Conservation (phyloP, 78 protist genomes). For the Dictyostelium capitatum region DNA sequence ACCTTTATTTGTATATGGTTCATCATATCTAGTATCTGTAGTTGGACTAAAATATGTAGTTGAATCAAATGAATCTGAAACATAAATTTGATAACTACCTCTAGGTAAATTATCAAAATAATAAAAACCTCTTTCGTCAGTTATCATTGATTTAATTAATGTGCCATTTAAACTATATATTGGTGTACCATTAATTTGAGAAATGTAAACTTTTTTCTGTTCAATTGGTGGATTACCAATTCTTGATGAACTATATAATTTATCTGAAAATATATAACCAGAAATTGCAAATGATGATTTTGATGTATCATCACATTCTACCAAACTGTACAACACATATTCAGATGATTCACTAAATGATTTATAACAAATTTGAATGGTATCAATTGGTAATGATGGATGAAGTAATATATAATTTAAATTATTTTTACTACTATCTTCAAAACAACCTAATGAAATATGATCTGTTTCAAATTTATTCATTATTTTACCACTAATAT, state of each 20-base stretch:
- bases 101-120: conserved; percentile 6
- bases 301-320: neutral
- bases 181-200: neutral
- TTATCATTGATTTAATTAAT: neutral
- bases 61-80: neutral
- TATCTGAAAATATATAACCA: conserved; percentile 36
- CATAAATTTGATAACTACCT: neutral
- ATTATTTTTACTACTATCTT: neutral
- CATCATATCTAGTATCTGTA: neutral
- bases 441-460: conserved; percentile 43
- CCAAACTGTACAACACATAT: conserved; percentile 8
- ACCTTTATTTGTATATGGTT: conserved; percentile 9
- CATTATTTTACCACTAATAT: neutral
- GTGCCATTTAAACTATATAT: neutral
- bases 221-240: neutral
- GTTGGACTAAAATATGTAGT: neutral
- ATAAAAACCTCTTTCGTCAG: conserved; percentile 31
- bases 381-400: conserved; percentile 14
- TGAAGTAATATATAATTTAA: neutral
- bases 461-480: neutral
- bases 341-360: conserved; percentile 2
- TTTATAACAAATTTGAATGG: conserved; percentile 26
- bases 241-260: neutral
- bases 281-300: neutral
- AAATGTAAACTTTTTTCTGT: neutral